Evolutionary conservation across 208 protist species (phyloP), one percentile per base, ranked within the genome.

Genomic region (Leishmania braziliensis): DNA sequence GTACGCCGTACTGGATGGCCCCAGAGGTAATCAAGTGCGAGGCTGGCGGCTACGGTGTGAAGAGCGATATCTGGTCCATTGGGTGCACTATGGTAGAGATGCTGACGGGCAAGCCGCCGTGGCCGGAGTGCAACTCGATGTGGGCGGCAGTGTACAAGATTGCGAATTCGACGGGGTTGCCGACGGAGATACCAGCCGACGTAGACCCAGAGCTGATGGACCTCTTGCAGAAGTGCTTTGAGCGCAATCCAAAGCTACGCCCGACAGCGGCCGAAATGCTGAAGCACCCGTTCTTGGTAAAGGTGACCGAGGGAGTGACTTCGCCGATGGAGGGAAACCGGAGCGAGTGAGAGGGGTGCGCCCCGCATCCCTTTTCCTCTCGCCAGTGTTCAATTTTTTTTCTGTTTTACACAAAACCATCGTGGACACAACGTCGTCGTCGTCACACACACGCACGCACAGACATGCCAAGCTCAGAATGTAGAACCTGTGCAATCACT

Each of bases 61-160:
- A 95, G 86, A 97, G 95, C 77, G 97, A 99, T 82, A 97, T 98
- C 48, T 99, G 97, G 97, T 98, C 96, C 10, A 88, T 97, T 29
- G 97, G 97, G 51, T 98, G 98, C 83, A 98, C 97, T 14, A 93
- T 97, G 18, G 95, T 99, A 3, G 97, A 99, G 73, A 98, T 99
- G 96, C 83, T 98, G 58, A 97, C 91, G n/a, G 95, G 95, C 51
- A 92, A 93, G 76, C 92, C 93, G n/a, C 95, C 95, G 77, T 97
- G 93, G 95, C 95, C 95, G 54, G 92, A 95, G 86, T 95, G 93
- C 80, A 95, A 95, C 85, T 95, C 90, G 36, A 94, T 94, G 91
- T 96, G 91, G 91, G 90, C 91, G 2, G 92, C 93, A 18, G 92
- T 97, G 70, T 97, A 95, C 84, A 96, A 96, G 78, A 98, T 97